Evolutionary conservation across 164 flowering plant species (phyloP), one percentile per base, ranked within the genome.

Genomic region (Berberis thunbergii): DNA sequence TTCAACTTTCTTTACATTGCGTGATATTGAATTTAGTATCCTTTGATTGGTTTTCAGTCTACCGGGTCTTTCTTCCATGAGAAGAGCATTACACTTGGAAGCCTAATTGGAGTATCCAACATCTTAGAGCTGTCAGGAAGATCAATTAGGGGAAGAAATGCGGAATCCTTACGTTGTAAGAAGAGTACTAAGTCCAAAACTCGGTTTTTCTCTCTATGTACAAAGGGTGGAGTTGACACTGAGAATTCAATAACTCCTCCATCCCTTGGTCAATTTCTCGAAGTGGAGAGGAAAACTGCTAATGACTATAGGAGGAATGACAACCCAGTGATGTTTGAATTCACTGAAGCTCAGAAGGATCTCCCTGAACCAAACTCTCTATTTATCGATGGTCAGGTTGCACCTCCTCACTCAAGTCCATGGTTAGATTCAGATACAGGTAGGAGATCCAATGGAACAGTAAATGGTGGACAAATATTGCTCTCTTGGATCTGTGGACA

Each of bases 21-120:
- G 26, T 26, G 50, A 48, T 48, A 48, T 11, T 48, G 26, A 48
- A 48, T 4, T 48, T 48, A 48, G 50, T 11, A 1, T 6, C 10
- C 50, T 4, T 48, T 4, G 7, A 48, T 64, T 12, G 46, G 11
- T 70, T 79, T 26, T 68, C 82, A 90, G 97, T 88, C 96, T 0
- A 84, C 88, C 38, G 91, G 93, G 49, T 86, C 97, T 0, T 91
- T 88, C 78, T 91, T 88, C 75, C 91, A 75, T 70, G 96, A 91
- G 78, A 85, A 75, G 75, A 88, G 96, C 81, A 83, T 81, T 6
- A 86, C 91, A 52, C 84, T 91, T 3, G 97, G 97, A 67, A 86
- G 83, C 74, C 93, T 91, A 2, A 83, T 88, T 2, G 96, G 97
- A 0, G 81, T 78, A 38, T 73, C 84, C 3, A 82, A 68, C 78